phyloP scores from a whole-genome alignment of 1,139 yeast species.

The Saccharomyces uvarum region DNA sequence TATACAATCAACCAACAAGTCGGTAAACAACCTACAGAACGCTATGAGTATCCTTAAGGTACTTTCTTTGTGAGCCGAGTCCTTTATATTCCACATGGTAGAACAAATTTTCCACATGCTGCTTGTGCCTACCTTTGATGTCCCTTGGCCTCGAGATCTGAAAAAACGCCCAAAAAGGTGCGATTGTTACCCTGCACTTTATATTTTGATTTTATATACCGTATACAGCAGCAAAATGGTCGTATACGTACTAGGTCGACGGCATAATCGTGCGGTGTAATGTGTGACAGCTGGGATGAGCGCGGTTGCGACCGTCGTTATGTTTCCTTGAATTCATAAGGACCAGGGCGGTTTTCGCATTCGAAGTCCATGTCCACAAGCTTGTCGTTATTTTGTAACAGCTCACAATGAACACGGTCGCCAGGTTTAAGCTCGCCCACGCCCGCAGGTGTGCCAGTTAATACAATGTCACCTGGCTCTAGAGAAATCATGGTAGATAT shows the following conservation, averaged over 20 bases:
- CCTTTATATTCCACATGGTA: background rate
- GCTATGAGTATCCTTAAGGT: background rate
- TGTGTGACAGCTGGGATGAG: background rate
- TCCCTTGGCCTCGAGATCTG: background rate
- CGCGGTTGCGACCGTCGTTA: conserved; percentile 17
- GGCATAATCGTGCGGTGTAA: background rate
- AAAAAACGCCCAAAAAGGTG: background rate
- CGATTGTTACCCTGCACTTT: background rate
- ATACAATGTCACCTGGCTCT: conserved; percentile 80
- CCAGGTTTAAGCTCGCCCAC: conserved; percentile 80
- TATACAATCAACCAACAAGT: background rate
- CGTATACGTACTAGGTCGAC: background rate
- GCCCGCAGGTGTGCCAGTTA: conserved; percentile 98
- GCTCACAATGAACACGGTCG: conserved; percentile 60
- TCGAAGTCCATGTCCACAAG: conserved; percentile 49
- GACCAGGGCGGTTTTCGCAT: conserved; percentile 69
- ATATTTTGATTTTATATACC: background rate
- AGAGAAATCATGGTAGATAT: conserved; percentile 86
- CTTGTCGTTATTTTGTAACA: conserved; percentile 47
- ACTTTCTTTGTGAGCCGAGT: background rate
- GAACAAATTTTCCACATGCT: background rate
- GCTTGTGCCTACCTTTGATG: background rate
- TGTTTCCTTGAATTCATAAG: conserved; percentile 58
- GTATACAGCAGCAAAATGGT: background rate
- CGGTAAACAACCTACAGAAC: background rate